Evolutionary conservation across 2,329 filamentous ascomycete species (phyloP), one percentile per base, ranked within the genome.

Genomic region (Sodiomyces alkalinus): DNA sequence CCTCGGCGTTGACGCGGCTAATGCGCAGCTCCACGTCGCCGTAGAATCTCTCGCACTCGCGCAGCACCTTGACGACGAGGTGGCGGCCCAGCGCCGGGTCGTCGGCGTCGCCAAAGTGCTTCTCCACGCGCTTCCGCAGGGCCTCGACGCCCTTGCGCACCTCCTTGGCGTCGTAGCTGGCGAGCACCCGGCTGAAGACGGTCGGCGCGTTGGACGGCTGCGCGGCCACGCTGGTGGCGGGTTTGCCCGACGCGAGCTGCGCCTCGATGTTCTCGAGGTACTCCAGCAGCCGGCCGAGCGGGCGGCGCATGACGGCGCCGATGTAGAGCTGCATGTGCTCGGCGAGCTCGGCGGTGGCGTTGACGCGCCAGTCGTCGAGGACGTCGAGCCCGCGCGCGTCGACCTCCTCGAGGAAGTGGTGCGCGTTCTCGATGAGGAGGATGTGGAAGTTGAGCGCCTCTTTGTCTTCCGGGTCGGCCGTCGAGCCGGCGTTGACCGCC

Each of bases 361-460:
- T 76, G 21, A 75, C 70, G 45, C 75, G 79, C 81, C 86, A 94
- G 40, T 81, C 74, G 34, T 81, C 74, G 4, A 96, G 65, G 1
- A 92, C 73, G 6, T 79, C 68, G 36, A 90, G 72, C 20, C 69
- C 66, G 12, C 72, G 68, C 11, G 77, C 64, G 40, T 92, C 82
- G 7, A 92, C 79, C 51, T 94, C 86, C 48, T 96, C 86, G 8
- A 90, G 62, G 55, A 92, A 96, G 53, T 93, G 85, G 47, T 94
- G 92, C 85, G 94, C 94, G 52, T 98, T 98, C 53, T 98, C 87
- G 41, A 98, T 96, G 30, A 96, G 66, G 19, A 96, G 66, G 43
- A 98, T 93, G 52, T 96, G 86, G 56, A 92, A 93, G 56, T 96
- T 96, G 35, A 98, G 68, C 5, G 85, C 82, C 51, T 94, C 86